A percentile compares a stretch with the other conserved stretches of the same genome.
These are phyloP conservation scores for Gaertneriomyces semiglobifer DNA, from an alignment of 192 early-diverging fungal genomes.

Conservation along the genomic window DNA sequence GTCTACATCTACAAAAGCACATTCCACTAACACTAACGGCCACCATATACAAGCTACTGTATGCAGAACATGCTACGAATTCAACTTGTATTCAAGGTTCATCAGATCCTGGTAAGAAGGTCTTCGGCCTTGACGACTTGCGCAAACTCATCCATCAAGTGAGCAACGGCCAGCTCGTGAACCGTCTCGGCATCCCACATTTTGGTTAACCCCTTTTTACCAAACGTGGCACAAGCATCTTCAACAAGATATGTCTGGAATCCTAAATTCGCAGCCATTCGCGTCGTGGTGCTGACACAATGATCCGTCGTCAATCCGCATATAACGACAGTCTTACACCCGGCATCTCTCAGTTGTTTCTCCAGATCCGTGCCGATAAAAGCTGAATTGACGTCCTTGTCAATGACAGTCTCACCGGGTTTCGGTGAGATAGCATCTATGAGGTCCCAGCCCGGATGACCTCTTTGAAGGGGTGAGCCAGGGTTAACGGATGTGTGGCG, in stretches of 20 bases:
- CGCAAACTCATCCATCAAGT: slow-evolving; percentile 16
- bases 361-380: slow-evolving; percentile 28
- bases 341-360: not conserved
- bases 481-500: slow-evolving; percentile 18
- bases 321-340: slow-evolving; percentile 10
- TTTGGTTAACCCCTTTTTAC: slow-evolving; percentile 8
- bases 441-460: slow-evolving; percentile 13
- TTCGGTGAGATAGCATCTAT: not conserved
- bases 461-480: slow-evolving; percentile 10
- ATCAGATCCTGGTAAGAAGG: slow-evolving; percentile 47
- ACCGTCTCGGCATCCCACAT: slow-evolving; percentile 5
- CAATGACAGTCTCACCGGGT: slow-evolving; percentile 6
- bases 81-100: too few relatives aligned
- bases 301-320: slow-evolving; percentile 25
- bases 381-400: slow-evolving; percentile 26
- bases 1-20: too few relatives aligned
- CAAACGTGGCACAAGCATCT: slow-evolving; percentile 23
- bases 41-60: too few relatives aligned
- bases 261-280: slow-evolving; percentile 26
- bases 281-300: slow-evolving; percentile 24
- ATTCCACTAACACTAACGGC: too few relatives aligned
- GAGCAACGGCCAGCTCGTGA: slow-evolving; percentile 10
- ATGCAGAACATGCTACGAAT: too few relatives aligned
- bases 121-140: not conserved
- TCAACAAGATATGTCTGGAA: slow-evolving; percentile 20